These are phyloP conservation scores for Pachyrhizus erosus DNA, from an alignment of 306 rosid species.

Conservation along the genomic window DNA sequence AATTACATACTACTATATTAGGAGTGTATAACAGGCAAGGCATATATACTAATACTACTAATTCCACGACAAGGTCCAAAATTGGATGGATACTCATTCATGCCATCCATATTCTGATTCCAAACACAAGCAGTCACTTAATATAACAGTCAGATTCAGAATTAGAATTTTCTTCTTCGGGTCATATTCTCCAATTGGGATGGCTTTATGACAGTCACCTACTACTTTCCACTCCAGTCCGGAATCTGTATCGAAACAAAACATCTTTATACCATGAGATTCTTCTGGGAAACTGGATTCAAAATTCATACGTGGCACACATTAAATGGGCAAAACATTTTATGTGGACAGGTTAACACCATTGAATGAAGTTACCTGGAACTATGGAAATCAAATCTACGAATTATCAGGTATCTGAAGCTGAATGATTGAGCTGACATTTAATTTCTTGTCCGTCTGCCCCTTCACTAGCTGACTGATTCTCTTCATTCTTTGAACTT, in stretches of 20 bases:
- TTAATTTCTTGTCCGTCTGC: slow-evolving; percentile 60
- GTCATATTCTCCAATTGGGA: slow-evolving; percentile 50
- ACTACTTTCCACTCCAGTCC: slow-evolving; percentile 36
- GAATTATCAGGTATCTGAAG: slow-evolving; percentile 49
- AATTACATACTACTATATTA: slow-evolving; percentile 44
- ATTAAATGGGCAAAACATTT: not conserved
- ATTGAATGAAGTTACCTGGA: slow-evolving; percentile 45
- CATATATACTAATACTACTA: slow-evolving; percentile 47
- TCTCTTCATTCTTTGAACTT: slow-evolving; percentile 66
- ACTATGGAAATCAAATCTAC: slow-evolving; percentile 45
- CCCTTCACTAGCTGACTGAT: slow-evolving; percentile 54
- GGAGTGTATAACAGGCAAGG: slow-evolving; percentile 39
- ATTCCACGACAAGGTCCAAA: slow-evolving; percentile 60
- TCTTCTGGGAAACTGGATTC: slow-evolving; percentile 27
- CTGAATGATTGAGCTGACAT: slow-evolving; percentile 47
- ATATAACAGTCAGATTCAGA: slow-evolving; percentile 36
- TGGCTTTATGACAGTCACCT: slow-evolving; percentile 50
- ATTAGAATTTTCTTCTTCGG: slow-evolving; percentile 49
- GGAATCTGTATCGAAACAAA: slow-evolving; percentile 34
- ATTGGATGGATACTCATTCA: slow-evolving; percentile 52
- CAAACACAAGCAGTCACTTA: slow-evolving; percentile 38
- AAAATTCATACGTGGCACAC: not conserved
- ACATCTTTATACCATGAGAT: not conserved
- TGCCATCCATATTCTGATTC: slow-evolving; percentile 53
- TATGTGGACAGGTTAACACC: not conserved